Base-by-base conservation (phyloP, 495 filamentous ascomycete species). In the Tuber aestivum region DNA sequence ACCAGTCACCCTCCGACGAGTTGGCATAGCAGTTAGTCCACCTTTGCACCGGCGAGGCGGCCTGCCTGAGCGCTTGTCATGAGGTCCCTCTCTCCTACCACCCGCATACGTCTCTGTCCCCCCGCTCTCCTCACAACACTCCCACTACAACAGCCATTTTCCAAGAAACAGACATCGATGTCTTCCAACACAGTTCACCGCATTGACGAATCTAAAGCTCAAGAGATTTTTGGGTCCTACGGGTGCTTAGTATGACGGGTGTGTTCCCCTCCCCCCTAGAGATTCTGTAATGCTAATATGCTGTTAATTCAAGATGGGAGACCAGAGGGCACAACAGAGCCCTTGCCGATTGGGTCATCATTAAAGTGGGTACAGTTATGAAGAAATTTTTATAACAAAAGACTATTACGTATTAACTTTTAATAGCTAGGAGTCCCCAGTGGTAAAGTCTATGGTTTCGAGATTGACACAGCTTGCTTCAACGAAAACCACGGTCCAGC, bases 241-340 rank as follows among this genome's bases (percentile, higher is more conserved):
- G 16, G 94, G 94, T 76, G 92, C 93, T 37, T 97, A 94, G 94
- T 97, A 94, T 83, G 94, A 97, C 82, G 94, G 94, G 78, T 79
- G 45, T 48, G 70, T 45, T 40, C 41, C 20, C n/a, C 41, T 32
- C 56, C 78, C n/a, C 72, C 73, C 73, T 20, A 27, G 45, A 45
- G 35, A 38, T 18, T 50, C 35, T 70, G 14, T 10, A 73, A 18
- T 35, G 56, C 56, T 65, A 8, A 65, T 65, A 65, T 35, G 27
- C 5, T 35, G 27, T 35, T 12, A 65, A 32, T 65, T 35, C 14
- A 41, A 79, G 78, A 38, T 97, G 94, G 94, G 94, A 97, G 84
- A 97, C 94, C 2, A 88, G 94, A 23, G 87, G 94, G 70, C 94
- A 97, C 86, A 97, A 97, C 83, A 84, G 87, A 0, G 86, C 89